Evolutionary conservation across 306 rosid species (phyloP), one percentile per base, ranked within the genome.

Genomic region (Gastrolobium bilobum): DNA sequence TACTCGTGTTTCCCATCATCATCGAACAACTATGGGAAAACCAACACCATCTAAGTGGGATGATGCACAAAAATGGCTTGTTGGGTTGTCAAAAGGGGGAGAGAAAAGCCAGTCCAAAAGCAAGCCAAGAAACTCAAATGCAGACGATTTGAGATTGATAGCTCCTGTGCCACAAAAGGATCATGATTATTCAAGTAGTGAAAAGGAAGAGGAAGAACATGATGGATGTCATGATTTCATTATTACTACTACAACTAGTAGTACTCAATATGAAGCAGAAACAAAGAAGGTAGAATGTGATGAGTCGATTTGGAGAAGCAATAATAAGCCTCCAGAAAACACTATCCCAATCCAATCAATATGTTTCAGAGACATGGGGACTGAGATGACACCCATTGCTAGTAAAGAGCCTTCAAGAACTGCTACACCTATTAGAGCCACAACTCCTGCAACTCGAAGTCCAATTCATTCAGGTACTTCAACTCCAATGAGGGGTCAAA

Each of bases 31-130:
- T 37, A 72, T 87, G 54, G 97, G 97, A 11, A 96, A 96, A 84
- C 91, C 99, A 29, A 88, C 97, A 4, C 97, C 99, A 0, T 93
- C 99, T 31, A 93, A 96, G 78, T 96, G 99, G 99, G 99, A 96
- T 14, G 98, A 96, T 76, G 98, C 99, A 50, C 99, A 96, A 58
- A 96, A 96, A 73, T 96, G 99, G 99, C 86, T 96, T 0, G 97
- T 93, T 35, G 94, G 97, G 4, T 83, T 96, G 78, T 93, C 99
- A 31, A 90, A 91, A 86, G 98, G 84, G 7, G 92, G 91, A 35
- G 97, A 95, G 54, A 93, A 89, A 79, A 85, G 58, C 57, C 96
- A 90, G 11, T 84, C 94, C 47, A 91, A 87, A 68, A 86, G 61
- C 84, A 90, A 88, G 67, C 96, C 98, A 30, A 79, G 99, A 43